Percentiles rank a stretch among this genome's conserved stretches.
phyloP scores from a whole-genome alignment of 805 yeast species.

The Teunomyces lycoperdinae region DNA sequence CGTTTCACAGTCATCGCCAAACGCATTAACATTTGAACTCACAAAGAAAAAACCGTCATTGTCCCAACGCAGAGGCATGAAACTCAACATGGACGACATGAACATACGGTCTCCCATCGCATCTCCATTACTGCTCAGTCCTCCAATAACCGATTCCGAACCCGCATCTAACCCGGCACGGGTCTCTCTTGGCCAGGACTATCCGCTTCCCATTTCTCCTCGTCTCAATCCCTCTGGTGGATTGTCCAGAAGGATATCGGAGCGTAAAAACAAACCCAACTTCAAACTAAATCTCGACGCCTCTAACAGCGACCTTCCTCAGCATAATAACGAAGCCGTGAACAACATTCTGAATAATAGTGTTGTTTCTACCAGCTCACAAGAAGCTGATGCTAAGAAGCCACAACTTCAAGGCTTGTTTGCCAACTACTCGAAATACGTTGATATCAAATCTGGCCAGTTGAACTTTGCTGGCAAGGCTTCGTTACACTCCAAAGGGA shows the following conservation, averaged over 20 bases:
- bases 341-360: not conserved
- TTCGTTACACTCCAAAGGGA: conserved; percentile 85
- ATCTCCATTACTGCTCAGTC: not conserved
- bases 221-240: conserved; percentile 28
- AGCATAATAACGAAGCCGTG: conserved; percentile 1
- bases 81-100: conserved; percentile 39
- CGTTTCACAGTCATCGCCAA: not conserved
- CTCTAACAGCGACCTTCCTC: conserved; percentile 11
- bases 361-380: not conserved
- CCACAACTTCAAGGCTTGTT: conserved; percentile 59
- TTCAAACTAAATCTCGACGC: conserved; percentile 33
- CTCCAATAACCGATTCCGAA: not conserved
- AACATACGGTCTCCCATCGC: conserved; percentile 4
- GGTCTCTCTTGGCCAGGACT: not conserved
- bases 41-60: conserved; percentile 40
- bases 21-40: conserved; percentile 5
- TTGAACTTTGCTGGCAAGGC: conserved; percentile 92
- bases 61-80: conserved; percentile 56
- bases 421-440: conserved; percentile 79
- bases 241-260: conserved; percentile 35
- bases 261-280: conserved; percentile 38
- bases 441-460: conserved; percentile 90
- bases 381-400: conserved; percentile 13
- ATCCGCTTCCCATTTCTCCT: conserved; percentile 5
- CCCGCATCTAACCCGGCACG: conserved; percentile 1